These are phyloP conservation scores for Volvariella volvacea DNA, from an alignment of 1,284 basidiomycete genomes.

Conservation along the genomic window DNA sequence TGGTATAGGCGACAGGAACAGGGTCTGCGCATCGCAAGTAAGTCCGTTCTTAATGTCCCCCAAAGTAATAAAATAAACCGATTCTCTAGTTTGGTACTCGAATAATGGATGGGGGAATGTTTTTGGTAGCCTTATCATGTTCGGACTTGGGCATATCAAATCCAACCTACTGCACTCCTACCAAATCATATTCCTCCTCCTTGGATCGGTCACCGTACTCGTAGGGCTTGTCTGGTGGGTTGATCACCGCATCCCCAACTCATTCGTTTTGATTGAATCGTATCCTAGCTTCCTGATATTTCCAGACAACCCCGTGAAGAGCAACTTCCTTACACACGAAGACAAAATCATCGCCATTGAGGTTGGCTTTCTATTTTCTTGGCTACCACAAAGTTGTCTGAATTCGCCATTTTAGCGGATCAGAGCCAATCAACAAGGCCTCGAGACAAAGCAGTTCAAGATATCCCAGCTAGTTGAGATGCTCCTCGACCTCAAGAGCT, in stretches of 20 bases:
- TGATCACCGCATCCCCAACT: background rate
- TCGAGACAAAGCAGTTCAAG: slow-evolving; percentile 23
- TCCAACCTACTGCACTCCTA: slow-evolving; percentile 16
- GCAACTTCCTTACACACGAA: slow-evolving; percentile 18
- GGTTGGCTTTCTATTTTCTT: slow-evolving; percentile 10
- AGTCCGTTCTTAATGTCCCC: slow-evolving; percentile 3
- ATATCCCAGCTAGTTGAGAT: slow-evolving; percentile 19
- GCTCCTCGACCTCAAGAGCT: slow-evolving; percentile 22
- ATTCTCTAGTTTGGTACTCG: slow-evolving; percentile 20
- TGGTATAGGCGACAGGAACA: slow-evolving; percentile 26
- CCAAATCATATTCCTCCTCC: slow-evolving; percentile 20
- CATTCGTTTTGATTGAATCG: background rate
- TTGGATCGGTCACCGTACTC: slow-evolving; percentile 18
- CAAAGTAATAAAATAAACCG: background rate
- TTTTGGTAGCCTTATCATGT: slow-evolving; percentile 24
- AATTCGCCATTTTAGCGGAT: slow-evolving; percentile 13
- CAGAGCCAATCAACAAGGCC: slow-evolving; percentile 24
- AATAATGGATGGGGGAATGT: slow-evolving; percentile 22
- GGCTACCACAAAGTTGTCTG: background rate
- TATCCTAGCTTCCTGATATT: slow-evolving; percentile 20
- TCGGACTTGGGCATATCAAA: slow-evolving; percentile 21
- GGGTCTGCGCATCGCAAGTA: slow-evolving; percentile 21
- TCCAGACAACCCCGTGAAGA: slow-evolving; percentile 21
- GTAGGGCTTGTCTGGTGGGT: slow-evolving; percentile 18
- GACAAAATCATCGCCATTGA: slow-evolving; percentile 23